These are phyloP conservation scores for Phoma sp. DNA, from an alignment of 2,329 filamentous ascomycete species.

Conservation along the genomic window DNA sequence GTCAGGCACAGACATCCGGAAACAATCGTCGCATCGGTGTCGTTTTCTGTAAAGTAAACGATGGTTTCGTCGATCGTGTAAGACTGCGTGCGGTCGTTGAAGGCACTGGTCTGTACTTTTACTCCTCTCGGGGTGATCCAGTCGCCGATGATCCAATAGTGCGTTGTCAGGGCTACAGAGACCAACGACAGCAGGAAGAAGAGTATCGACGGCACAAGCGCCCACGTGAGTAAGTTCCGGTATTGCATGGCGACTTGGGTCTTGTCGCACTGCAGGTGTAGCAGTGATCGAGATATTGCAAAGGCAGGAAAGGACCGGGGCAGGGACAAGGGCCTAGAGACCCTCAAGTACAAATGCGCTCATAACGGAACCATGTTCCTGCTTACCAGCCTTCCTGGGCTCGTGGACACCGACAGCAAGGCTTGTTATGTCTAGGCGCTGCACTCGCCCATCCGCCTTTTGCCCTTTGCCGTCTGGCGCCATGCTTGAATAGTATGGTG, in stretches of 20 bases:
- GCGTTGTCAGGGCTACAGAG: slow-evolving; percentile 36
- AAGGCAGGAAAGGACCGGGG: slow-evolving; percentile 1
- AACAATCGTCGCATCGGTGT: slow-evolving; percentile 37
- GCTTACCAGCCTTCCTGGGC: slow-evolving; percentile 15
- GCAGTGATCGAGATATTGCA: slow-evolving; percentile 8
- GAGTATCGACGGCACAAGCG: slow-evolving; percentile 31
- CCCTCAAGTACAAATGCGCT: slow-evolving; percentile 15
- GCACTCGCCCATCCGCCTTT: slow-evolving; percentile 11
- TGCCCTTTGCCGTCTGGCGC: slow-evolving; percentile 12
- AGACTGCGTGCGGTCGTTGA: slow-evolving; percentile 25
- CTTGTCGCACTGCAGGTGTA: slow-evolving; percentile 10
- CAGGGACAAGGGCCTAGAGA: slow-evolving; percentile 5
- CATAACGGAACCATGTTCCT: not conserved
- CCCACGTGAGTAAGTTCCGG: slow-evolving; percentile 28
- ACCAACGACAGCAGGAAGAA: slow-evolving; percentile 38
- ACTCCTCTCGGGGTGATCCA: slow-evolving; percentile 34
- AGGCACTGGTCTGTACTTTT: slow-evolving; percentile 20
- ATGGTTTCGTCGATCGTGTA: slow-evolving; percentile 33
- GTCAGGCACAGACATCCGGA: slow-evolving; percentile 35
- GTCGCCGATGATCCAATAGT: slow-evolving; percentile 42
- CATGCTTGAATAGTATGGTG: slow-evolving; percentile 14
- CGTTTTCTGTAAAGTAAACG: slow-evolving; percentile 31
- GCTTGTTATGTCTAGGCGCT: slow-evolving; percentile 13
- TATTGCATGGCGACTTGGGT: slow-evolving; percentile 24
- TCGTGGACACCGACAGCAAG: slow-evolving; percentile 15